phyloP scores from a whole-genome alignment of 306 rosid species.

The Styphnolobium japonicum region DNA sequence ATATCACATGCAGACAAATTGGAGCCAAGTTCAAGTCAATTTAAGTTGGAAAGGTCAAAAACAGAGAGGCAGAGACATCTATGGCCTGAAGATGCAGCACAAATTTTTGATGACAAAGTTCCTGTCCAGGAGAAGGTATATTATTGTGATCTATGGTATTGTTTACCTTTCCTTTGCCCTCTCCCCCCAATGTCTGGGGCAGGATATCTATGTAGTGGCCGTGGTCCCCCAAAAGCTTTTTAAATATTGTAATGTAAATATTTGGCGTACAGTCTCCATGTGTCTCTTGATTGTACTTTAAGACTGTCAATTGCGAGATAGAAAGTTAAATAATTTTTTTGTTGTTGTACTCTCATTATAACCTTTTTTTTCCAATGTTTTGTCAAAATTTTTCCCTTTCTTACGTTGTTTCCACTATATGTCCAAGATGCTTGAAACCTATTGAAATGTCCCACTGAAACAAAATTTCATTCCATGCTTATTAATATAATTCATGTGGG shows the following conservation, averaged over 20 bases:
- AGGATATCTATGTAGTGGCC: neutral
- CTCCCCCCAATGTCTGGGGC: neutral
- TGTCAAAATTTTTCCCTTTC: neutral
- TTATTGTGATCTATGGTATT: neutral
- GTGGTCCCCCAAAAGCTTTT: neutral
- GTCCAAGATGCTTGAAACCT: neutral
- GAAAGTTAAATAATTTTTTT: neutral
- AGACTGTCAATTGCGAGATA: neutral
- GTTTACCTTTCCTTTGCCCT: neutral
- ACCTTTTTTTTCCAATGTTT: neutral
- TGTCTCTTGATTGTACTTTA: neutral
- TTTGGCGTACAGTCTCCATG: neutral
- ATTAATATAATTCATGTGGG: neutral
- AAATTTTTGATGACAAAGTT: conserved; percentile 59
- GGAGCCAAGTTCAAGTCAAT: conserved; percentile 41
- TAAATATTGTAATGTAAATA: neutral
- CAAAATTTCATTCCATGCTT: neutral
- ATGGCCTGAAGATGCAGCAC: conserved; percentile 72
- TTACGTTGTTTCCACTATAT: neutral
- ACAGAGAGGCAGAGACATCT: conserved; percentile 64
- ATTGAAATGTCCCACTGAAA: neutral
- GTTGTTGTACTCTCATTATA: neutral
- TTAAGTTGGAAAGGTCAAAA: conserved; percentile 71
- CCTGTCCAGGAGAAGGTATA: conserved; percentile 71
- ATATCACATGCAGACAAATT: conserved; percentile 37